Evolutionary conservation across 345 rosid species (phyloP), one percentile per base, ranked within the genome.

Genomic region (Eutrema japonicum): DNA sequence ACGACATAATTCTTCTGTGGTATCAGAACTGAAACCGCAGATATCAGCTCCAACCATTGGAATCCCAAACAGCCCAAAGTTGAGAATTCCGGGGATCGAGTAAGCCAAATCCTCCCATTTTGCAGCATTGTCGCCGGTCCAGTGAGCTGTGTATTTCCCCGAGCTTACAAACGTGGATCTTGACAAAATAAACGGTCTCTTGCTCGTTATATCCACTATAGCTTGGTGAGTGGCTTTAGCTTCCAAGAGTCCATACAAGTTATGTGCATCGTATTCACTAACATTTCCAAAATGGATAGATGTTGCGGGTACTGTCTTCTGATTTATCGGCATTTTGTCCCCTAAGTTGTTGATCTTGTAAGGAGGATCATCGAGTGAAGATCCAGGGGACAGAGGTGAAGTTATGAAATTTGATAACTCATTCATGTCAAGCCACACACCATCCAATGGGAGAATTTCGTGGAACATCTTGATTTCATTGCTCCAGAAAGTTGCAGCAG

Each of bases 1-100:
- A 22, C 71, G 73, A 71, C 94, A 90, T 13, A 90, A 84, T 12
- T 88, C 96, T 71, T 90, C 94, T 0, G 83, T 87, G 13, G 94
- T 88, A 75, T 82, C 32, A 35, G 68, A 7, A 4, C 66, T 10
- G 72, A 90, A 90, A 11, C 96, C 96, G 50, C 96, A 89, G 10
- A 89, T 89, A 65, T 89, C 92, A 52, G 91, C 92, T 57, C 93
- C 96, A 27, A 87, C 92, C 94, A 90, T 90, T 40, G 96, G 96
- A 64, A 90, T 78, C 38, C 92, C 96, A 70, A 88, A 87, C 60
- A 90, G 77, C 11, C 96, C 96, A 18, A 67, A 88, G 72, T 85
- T 90, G 63, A 90, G 65, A 55, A 87, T 82, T 8, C 88, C 80
- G 0, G 92, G 94, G 64, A 90, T 82, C 0, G 88, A 42, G 72